A percentile compares a stretch with the other conserved stretches of the same genome.
phyloP scores from a whole-genome alignment of 1,284 basidiomycete genomes.

The Sanghuangporus baumii region DNA sequence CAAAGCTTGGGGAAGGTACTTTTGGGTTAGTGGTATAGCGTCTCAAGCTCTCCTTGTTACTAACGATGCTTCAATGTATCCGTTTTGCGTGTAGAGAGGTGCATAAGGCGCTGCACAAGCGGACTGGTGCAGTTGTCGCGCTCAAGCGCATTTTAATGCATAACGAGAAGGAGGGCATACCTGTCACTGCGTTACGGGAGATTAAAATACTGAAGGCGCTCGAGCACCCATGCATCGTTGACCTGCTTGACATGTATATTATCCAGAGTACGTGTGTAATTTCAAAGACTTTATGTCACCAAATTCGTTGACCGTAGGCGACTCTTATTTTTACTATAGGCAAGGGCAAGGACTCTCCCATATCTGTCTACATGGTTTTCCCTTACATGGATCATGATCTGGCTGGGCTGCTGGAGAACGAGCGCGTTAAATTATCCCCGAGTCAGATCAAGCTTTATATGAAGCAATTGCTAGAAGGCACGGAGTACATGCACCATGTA shows the following conservation, averaged over 20 bases:
- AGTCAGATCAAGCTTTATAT: constrained; percentile 95
- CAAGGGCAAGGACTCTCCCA: constrained; percentile 53
- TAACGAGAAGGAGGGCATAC: constrained; percentile 94
- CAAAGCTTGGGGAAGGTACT: constrained; percentile 91
- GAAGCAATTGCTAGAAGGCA: constrained; percentile 92
- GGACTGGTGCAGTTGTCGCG: constrained; percentile 68
- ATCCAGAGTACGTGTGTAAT: constrained; percentile 49
- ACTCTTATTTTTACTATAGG: constrained; percentile 32
- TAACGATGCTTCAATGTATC: constrained; percentile 1
- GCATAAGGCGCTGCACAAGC: constrained; percentile 73
- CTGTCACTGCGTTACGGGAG: constrained; percentile 95
- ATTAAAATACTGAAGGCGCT: constrained; percentile 95
- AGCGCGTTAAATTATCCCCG: constrained; percentile 72
- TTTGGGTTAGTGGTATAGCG: constrained; percentile 65
- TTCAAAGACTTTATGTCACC: background rate
- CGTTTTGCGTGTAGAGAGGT: constrained; percentile 58
- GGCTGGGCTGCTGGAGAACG: constrained; percentile 89
- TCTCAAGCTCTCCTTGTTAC: background rate
- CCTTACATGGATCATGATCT: constrained; percentile 99
- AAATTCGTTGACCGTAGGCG: background rate
- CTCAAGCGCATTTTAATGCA: constrained; percentile 95
- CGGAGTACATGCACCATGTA: constrained; percentile 91
- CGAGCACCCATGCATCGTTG: constrained; percentile 80
- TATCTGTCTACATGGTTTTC: constrained; percentile 97
- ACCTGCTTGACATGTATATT: constrained; percentile 91